Evolutionary conservation across 805 yeast genomes (phyloP).

Genomic region (Peterozyma toletana): DNA sequence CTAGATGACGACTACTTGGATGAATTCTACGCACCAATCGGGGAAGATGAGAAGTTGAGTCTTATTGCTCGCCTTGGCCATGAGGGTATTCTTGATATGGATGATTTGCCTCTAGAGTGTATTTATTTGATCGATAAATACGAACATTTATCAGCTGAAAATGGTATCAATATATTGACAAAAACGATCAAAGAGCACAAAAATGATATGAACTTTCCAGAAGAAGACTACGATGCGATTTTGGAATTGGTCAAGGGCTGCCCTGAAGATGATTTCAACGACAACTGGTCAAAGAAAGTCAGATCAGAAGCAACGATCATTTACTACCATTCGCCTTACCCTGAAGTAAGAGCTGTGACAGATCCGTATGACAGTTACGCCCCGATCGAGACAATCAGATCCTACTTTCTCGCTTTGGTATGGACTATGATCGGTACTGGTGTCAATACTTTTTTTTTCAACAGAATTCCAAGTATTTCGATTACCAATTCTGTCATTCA

Average conservation of each 20-base stretch:
- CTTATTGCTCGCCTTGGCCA: not conserved
- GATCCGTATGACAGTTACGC: conserved; percentile 47
- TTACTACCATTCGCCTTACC: conserved; percentile 43
- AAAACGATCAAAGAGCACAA: conserved; percentile 31
- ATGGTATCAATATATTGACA: conserved; percentile 31
- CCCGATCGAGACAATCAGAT: conserved; percentile 46
- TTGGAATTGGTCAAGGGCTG: too few species aligned
- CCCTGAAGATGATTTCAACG: too few species aligned
- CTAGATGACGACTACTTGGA: too few species aligned
- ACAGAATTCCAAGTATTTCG: conserved; percentile 45
- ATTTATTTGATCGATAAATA: conserved; percentile 34
- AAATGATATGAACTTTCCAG: conserved; percentile 41
- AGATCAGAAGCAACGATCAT: conserved; percentile 26
- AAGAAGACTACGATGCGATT: conserved; percentile 1
- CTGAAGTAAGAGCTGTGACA: conserved; percentile 62
- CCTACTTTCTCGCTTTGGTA: conserved; percentile 44
- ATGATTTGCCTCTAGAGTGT: conserved; percentile 5
- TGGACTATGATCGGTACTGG: conserved; percentile 49
- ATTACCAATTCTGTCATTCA: conserved; percentile 37
- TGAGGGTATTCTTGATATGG: not conserved
- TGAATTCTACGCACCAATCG: too few species aligned
- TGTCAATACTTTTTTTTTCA: conserved; percentile 49
- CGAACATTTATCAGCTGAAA: conserved; percentile 24
- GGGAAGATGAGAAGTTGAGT: not conserved
- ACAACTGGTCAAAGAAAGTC: conserved; percentile 23